Evolutionary conservation across 2,329 filamentous ascomycete genomes (phyloP).

Genomic region (Trichoderma sp.): DNA sequence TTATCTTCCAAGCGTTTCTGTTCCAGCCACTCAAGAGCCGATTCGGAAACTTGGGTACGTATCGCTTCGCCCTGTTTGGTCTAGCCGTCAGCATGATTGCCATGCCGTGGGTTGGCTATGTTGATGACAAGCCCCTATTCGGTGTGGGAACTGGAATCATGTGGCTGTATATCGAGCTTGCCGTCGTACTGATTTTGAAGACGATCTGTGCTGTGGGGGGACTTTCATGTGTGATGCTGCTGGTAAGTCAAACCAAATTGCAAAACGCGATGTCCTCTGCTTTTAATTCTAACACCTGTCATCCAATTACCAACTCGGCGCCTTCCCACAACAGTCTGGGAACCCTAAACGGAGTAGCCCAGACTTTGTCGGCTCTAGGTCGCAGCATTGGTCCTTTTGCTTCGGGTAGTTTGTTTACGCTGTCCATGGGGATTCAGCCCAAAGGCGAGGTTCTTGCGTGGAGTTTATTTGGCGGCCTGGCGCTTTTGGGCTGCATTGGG

Average conservation of each 20-base stretch:
- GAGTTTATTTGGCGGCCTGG: slow-evolving; percentile 81
- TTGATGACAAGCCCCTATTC: slow-evolving; percentile 57
- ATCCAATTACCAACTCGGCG: slow-evolving; percentile 84
- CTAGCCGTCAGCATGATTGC: slow-evolving; percentile 80
- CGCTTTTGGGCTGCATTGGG: slow-evolving; percentile 76
- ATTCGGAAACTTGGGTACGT: slow-evolving; percentile 83
- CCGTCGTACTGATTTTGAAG: slow-evolving; percentile 78
- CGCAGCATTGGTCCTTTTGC: slow-evolving; percentile 86
- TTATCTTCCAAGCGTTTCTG: slow-evolving; percentile 83
- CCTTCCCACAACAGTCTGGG: slow-evolving; percentile 84
- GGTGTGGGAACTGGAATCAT: slow-evolving; percentile 62
- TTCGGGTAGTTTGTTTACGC: slow-evolving; percentile 81
- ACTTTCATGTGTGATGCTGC: slow-evolving; percentile 80
- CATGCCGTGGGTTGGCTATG: slow-evolving; percentile 89
- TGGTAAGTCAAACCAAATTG: slow-evolving; percentile 57
- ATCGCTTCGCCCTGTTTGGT: slow-evolving; percentile 74
- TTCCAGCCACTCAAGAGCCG: slow-evolving; percentile 78
- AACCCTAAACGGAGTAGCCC: slow-evolving; percentile 88
- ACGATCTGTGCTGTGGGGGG: slow-evolving; percentile 89
- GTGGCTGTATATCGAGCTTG: slow-evolving; percentile 82
- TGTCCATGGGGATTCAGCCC: slow-evolving; percentile 69
- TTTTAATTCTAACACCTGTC: not conserved
- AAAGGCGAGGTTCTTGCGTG: slow-evolving; percentile 87
- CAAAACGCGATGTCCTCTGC: not conserved
- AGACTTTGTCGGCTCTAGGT: slow-evolving; percentile 88